These are phyloP conservation scores for Yamadazyma nakazawae DNA, from an alignment of 805 yeast species.

Conservation along the genomic window DNA sequence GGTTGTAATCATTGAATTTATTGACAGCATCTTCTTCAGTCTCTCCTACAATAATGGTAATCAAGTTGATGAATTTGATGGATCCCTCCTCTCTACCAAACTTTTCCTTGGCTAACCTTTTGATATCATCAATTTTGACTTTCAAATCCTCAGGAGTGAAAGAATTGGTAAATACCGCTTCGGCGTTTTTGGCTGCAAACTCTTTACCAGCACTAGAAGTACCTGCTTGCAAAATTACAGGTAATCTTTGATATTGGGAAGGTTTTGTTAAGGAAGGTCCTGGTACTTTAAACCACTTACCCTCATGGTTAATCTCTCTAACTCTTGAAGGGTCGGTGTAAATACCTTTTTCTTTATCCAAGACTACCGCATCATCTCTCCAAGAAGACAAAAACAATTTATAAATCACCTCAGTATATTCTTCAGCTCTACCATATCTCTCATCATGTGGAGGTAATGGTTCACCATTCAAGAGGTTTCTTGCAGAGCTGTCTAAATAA, in stretches of 20 bases:
- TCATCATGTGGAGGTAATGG: slow-evolving; percentile 38
- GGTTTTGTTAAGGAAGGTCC: slow-evolving; percentile 44
- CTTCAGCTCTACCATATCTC: slow-evolving; percentile 40
- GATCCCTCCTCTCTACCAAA: slow-evolving; percentile 33
- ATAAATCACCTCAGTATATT: slow-evolving; percentile 38
- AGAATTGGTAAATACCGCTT: slow-evolving; percentile 38
- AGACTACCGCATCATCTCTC: slow-evolving; percentile 41
- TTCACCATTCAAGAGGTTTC: slow-evolving; percentile 35
- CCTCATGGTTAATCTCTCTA: slow-evolving; percentile 40
- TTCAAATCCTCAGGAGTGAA: slow-evolving; percentile 28
- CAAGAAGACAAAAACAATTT: slow-evolving; percentile 41
- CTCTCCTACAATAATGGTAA: slow-evolving; percentile 36
- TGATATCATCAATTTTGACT: slow-evolving; percentile 28
- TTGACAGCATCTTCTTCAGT: slow-evolving; percentile 43
- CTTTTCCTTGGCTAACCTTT: slow-evolving; percentile 26
- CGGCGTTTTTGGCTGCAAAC: slow-evolving; percentile 43
- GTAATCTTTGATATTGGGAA: slow-evolving; percentile 38
- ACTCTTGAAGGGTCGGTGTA: slow-evolving; percentile 38
- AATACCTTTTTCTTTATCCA: slow-evolving; percentile 25
- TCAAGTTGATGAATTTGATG: slow-evolving; percentile 35
- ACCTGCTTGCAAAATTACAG: slow-evolving; percentile 46
- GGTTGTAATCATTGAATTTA: slow-evolving; percentile 30
- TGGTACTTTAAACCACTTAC: slow-evolving; percentile 40
- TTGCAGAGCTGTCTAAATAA: slow-evolving; percentile 40
- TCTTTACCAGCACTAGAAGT: slow-evolving; percentile 40